phyloP scores from a whole-genome alignment of 2,329 filamentous ascomycete species.

The Macroventuria anomochaeta region DNA sequence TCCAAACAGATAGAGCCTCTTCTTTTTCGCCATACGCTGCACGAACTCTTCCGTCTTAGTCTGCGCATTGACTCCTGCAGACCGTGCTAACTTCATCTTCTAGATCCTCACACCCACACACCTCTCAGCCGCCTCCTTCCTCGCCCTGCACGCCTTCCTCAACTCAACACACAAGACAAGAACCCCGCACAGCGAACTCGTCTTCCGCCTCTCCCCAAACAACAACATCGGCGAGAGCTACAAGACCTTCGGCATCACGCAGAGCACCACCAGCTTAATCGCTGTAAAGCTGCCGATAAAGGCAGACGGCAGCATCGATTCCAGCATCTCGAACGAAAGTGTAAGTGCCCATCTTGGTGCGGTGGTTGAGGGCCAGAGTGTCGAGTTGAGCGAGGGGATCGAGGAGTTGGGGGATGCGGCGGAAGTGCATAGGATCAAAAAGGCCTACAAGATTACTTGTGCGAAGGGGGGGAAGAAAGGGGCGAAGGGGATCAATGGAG shows the following conservation, averaged over 20 bases:
- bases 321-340: conserved; percentile 27
- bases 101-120: conserved; percentile 76
- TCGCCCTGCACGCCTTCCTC: conserved; percentile 72
- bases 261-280: conserved; percentile 74
- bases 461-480: conserved; percentile 51
- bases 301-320: conserved; percentile 10
- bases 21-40: neutral
- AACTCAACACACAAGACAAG: conserved; percentile 69
- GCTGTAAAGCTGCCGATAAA: conserved; percentile 74
- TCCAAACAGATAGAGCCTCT: neutral
- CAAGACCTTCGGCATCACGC: conserved; percentile 80
- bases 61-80: too few relatives aligned
- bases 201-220: conserved; percentile 78
- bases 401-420: conserved; percentile 59
- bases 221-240: conserved; percentile 95
- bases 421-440: conserved; percentile 69
- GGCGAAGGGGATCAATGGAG: conserved; percentile 35
- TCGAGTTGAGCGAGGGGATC: conserved; percentile 28
- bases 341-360: conserved; percentile 36
- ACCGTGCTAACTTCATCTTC: too few relatives aligned
- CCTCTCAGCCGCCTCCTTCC: conserved; percentile 76
- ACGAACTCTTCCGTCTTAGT: too few relatives aligned
- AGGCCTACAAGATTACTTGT: conserved; percentile 78
- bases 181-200: conserved; percentile 89
- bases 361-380: conserved; percentile 35